Conservation (phyloP, 108 stramenopile genomes). For the Poteriospumella lacustris region DNA sequence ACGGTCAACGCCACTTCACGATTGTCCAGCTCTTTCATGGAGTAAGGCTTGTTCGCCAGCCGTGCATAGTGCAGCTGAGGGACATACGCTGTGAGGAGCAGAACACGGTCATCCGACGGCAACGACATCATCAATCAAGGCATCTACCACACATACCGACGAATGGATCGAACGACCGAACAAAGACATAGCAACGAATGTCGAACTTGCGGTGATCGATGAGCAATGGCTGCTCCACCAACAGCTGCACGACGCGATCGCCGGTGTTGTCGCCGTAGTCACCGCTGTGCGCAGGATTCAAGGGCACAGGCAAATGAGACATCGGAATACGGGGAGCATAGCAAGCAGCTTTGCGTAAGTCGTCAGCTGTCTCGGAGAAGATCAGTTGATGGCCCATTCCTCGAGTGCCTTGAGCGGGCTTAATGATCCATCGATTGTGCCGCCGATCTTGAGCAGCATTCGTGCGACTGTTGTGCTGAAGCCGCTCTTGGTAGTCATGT, state of each 20-base stretch:
- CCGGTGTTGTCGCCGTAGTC: no score
- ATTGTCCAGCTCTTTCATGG: not conserved
- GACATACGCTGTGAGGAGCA: not conserved
- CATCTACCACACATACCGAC: no score
- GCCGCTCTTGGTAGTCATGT: not conserved
- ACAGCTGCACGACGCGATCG: not conserved
- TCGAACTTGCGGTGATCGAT: not conserved
- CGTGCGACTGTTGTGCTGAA: not conserved
- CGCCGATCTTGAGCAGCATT: no score
- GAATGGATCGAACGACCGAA: not conserved
- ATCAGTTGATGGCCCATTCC: not conserved
- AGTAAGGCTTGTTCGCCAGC: conserved; percentile 2
- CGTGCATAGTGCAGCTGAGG: not conserved
- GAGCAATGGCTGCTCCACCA: not conserved
- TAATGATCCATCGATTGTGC: conserved; percentile 15
- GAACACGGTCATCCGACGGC: no score
- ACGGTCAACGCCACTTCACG: not conserved
- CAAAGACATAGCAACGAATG: not conserved
- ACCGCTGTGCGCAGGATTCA: no score
- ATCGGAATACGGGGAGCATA: not conserved
- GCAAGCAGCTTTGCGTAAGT: not conserved
- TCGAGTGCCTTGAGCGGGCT: conserved; percentile 5
- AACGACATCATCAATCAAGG: no score
- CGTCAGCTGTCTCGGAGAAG: not conserved
- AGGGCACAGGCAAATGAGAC: no score